phyloP scores from a whole-genome alignment of 2,329 filamentous ascomycete genomes.

The Sarocladium oryzae region DNA sequence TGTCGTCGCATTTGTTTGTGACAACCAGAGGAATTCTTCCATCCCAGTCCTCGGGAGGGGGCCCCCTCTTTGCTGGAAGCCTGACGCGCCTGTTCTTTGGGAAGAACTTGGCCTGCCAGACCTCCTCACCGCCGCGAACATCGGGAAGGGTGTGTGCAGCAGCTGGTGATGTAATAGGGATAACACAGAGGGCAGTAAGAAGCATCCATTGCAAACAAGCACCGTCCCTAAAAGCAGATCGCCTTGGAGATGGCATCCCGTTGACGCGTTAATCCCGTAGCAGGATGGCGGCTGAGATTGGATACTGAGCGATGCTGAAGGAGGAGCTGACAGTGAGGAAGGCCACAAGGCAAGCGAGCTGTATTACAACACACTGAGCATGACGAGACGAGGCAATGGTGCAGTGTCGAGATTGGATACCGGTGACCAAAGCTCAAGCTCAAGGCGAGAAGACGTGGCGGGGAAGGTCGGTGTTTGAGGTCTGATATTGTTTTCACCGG shows the following conservation, averaged over 20 bases:
- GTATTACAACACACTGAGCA: constrained; percentile 3
- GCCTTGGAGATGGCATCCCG: not conserved
- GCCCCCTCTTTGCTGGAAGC: constrained; percentile 18
- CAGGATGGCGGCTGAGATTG: not conserved
- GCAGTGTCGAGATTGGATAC: not conserved
- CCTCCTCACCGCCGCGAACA: not conserved
- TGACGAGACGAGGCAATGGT: not conserved
- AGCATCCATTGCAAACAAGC: not conserved
- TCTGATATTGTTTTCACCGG: not conserved
- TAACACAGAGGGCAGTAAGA: not conserved
- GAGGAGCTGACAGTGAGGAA: not conserved
- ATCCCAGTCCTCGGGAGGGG: constrained; percentile 24
- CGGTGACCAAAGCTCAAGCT: too few relatives aligned
- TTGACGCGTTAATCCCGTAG: not conserved
- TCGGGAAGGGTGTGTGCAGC: not conserved
- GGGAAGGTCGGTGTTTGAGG: too few relatives aligned
- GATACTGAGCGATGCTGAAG: not conserved
- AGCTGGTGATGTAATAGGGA: not conserved
- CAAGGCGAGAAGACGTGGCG: too few relatives aligned
- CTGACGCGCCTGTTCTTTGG: constrained; percentile 3
- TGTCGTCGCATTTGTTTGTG: constrained; percentile 64
- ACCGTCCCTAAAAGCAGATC: not conserved
- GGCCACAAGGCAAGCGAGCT: not conserved
- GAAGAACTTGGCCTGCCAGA: constrained; percentile 22
- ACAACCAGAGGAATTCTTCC: constrained; percentile 55